Conservation (phyloP, 805 yeast species). For the Candida patagonica region DNA sequence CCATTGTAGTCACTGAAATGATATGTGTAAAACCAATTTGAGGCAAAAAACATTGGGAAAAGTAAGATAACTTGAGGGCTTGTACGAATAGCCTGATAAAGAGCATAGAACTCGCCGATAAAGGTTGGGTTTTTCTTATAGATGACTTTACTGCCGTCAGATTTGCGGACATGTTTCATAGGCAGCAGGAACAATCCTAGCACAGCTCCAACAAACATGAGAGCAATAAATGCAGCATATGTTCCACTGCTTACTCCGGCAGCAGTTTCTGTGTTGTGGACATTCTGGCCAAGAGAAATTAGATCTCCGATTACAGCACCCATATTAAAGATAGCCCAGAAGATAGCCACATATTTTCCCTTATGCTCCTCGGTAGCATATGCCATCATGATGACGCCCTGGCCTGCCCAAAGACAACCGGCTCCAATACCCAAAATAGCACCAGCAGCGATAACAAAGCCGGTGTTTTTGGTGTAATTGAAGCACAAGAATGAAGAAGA, state of each 20-base stretch:
- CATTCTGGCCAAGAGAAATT: constrained; percentile 47
- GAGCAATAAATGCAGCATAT: constrained; percentile 43
- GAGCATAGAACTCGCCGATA: constrained; percentile 36
- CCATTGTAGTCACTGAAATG: constrained; percentile 52
- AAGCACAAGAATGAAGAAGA: constrained; percentile 37
- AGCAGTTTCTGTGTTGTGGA: constrained; percentile 26
- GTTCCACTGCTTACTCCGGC: constrained; percentile 38
- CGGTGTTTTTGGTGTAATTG: constrained; percentile 37
- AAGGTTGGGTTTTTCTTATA: constrained; percentile 38
- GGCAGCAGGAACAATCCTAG: constrained; percentile 42
- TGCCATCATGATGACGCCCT: constrained; percentile 47
- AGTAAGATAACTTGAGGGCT: constrained; percentile 40
- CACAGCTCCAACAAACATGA: constrained; percentile 39
- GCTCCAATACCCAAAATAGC: constrained; percentile 51
- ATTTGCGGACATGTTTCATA: constrained; percentile 37
- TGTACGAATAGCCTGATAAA: constrained; percentile 30
- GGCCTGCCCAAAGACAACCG: constrained; percentile 49
- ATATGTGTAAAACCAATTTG: constrained; percentile 61
- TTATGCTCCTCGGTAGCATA: constrained; percentile 46
- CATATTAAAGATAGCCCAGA: constrained; percentile 53
- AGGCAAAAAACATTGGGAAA: constrained; percentile 55
- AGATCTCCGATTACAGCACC: constrained; percentile 54
- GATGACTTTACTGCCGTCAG: constrained; percentile 42
- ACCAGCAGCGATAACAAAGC: constrained; percentile 47
- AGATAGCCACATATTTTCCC: constrained; percentile 44